phyloP scores from a whole-genome alignment of 192 early-diverging fungal genomes.

The Mortierella antarctica region DNA sequence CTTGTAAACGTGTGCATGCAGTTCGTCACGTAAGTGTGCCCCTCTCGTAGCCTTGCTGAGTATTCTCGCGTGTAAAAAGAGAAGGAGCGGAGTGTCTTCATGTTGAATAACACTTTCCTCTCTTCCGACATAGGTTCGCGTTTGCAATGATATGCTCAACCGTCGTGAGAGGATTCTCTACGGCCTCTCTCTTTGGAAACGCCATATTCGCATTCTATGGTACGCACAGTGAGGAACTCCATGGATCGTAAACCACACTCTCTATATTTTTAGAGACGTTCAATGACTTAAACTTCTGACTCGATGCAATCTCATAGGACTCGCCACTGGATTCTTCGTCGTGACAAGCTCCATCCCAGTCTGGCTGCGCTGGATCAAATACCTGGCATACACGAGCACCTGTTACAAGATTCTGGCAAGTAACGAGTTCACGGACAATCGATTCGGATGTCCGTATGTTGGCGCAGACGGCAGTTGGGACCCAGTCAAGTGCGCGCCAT shows the following conservation, averaged over 20 bases:
- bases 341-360: slow-evolving; percentile 42
- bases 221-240: background rate
- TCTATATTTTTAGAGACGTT: background rate
- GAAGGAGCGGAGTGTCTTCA: background rate
- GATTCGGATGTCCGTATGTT: slow-evolving; percentile 25
- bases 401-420: slow-evolving; percentile 44
- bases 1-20: slow-evolving; percentile 39
- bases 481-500: slow-evolving; percentile 19
- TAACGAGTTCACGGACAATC: slow-evolving; percentile 38
- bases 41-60: background rate
- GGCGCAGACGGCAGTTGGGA: slow-evolving; percentile 23
- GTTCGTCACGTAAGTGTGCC: slow-evolving; percentile 35
- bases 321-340: slow-evolving; percentile 48
- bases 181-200: slow-evolving; percentile 38
- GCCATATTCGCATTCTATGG: slow-evolving; percentile 53
- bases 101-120: background rate
- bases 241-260: background rate
- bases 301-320: slow-evolving; percentile 1
- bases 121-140: slow-evolving; percentile 14
- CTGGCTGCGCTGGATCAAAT: slow-evolving; percentile 49
- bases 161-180: slow-evolving; percentile 38
- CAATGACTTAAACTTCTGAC: background rate
- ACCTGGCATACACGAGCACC: slow-evolving; percentile 32
- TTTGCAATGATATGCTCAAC: slow-evolving; percentile 41
- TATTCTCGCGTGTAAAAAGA: background rate